Base-by-base conservation (phyloP, 495 filamentous ascomycete species). In the Podospora conica region DNA sequence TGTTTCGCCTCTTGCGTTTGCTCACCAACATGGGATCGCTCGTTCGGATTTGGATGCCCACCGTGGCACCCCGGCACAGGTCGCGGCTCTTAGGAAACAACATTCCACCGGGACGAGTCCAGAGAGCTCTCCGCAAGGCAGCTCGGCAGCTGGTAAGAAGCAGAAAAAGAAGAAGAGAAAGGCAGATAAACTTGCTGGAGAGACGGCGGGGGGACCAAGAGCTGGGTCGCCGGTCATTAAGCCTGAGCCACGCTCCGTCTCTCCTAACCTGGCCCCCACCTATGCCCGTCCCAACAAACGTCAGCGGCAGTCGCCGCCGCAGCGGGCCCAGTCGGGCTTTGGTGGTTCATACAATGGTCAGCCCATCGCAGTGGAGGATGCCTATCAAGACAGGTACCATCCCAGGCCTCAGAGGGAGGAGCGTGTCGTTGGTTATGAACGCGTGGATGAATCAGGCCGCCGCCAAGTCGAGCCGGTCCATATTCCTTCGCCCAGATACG, bases 211-310 rank as follows among this genome's bases (percentile, higher is more conserved):
- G 29, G 40, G 40, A 64, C 25, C 66, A 53, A 63, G 67, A 15
- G 73, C 74, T 6, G 76, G 70, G 12, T 82, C 80, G 25, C 83
- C 90, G 9, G 85, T 85, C 70, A 92, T 97, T 72, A 97, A 97
- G 72, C 84, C 89, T 66, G 93, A 97, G 74, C 93, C 93, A 9
- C 82, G 89, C 12, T 96, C 93, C 1, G 91, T 91, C 3, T 91
- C 91, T 21, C 91, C 90, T 15, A 81, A 91, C 59, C 77, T 82
- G 56, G 84, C 85, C 63, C 80, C 81, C 31, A 81, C 78, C 31
- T 80, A 80, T 60, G 72, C 79, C 53, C 78, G 82, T 48, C 82
- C 84, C 7, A 72, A 74, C 56, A 85, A 84, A 67, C 78, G 83
- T 55, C 78, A 85, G 56, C 82, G 82, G 66, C 82, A 84, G 33